Conservation (phyloP, 2,329 filamentous ascomycete genomes). For the Plenodomus lindquistii region DNA sequence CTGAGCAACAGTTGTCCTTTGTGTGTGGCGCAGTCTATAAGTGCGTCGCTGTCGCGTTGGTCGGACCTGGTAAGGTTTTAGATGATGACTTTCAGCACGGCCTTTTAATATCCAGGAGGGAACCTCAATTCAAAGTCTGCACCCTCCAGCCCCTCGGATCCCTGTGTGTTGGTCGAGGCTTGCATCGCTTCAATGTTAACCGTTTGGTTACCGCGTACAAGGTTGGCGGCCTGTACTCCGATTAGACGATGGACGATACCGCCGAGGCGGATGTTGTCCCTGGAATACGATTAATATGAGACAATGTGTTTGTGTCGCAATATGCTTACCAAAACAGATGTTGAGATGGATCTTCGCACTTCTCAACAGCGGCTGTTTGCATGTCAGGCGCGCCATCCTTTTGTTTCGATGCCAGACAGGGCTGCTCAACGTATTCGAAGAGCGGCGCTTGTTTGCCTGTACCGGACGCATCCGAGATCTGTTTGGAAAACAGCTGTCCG, state of each 20-base stretch:
- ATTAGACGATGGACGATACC: constrained; percentile 42
- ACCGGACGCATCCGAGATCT: constrained; percentile 39
- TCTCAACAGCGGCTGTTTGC: constrained; percentile 33
- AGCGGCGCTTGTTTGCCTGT: constrained; percentile 35
- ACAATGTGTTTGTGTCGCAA: constrained; percentile 36
- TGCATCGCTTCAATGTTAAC: constrained; percentile 27
- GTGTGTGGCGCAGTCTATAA: constrained; percentile 5
- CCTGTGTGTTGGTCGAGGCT: constrained; percentile 17
- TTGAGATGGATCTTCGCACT: constrained; percentile 35
- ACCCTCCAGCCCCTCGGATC: constrained; percentile 15
- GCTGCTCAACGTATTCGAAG: constrained; percentile 39
- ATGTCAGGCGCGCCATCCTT: constrained; percentile 14
- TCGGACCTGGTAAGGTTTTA: constrained; percentile 17
- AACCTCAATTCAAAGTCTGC: constrained; percentile 34
- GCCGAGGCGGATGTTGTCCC: constrained; percentile 42
- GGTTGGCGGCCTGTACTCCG: constrained; percentile 38
- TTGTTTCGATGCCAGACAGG: constrained; percentile 32
- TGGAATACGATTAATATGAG: constrained; percentile 32
- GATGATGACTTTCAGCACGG: constrained; percentile 14
- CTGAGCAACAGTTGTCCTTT: constrained; percentile 2
- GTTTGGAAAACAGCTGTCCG: constrained; percentile 36
- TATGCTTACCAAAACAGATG: constrained; percentile 43
- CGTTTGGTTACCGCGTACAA: constrained; percentile 37
- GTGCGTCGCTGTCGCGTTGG: neutral
- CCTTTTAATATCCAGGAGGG: constrained; percentile 37